phyloP scores from a whole-genome alignment of 371 early-diverging fungal genomes.

The Batrachochytrium dendrobatidis region DNA sequence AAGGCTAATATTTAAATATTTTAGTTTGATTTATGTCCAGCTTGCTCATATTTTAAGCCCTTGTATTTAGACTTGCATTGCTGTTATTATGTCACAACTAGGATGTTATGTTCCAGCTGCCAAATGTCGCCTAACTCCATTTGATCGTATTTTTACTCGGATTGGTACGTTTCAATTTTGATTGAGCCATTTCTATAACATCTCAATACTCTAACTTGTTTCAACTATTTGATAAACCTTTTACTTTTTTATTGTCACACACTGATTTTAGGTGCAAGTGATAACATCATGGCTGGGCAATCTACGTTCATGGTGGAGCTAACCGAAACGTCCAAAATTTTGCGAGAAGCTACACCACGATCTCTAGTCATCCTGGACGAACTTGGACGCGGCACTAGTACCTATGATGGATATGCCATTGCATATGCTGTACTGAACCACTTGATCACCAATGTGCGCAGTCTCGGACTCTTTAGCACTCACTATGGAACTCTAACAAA shows the following conservation, averaged over 20 bases:
- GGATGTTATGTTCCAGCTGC: slow-evolving; percentile 95
- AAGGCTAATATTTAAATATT: too few species aligned
- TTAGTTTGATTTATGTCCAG: slow-evolving; percentile 21
- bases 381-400: slow-evolving; percentile 98
- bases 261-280: slow-evolving; percentile 70
- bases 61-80: slow-evolving; percentile 70
- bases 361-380: slow-evolving; percentile 99
- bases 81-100: slow-evolving; percentile 96
- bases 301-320: slow-evolving; percentile 99
- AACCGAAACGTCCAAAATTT: slow-evolving; percentile 90
- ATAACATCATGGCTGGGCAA: slow-evolving; percentile 92
- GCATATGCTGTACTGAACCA: slow-evolving; percentile 91
- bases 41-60: neutral
- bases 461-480: slow-evolving; percentile 92
- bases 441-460: slow-evolving; percentile 74
- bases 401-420: slow-evolving; percentile 97
- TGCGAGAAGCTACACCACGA: slow-evolving; percentile 83
- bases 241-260: too few species aligned
- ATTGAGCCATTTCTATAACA: neutral
- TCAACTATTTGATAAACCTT: neutral
- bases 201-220: neutral
- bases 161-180: slow-evolving; percentile 49
- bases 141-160: slow-evolving; percentile 95
- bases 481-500: slow-evolving; percentile 88
- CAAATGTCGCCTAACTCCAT: slow-evolving; percentile 70